phyloP scores from a whole-genome alignment of 164 flowering plant genomes.

The Vitis rotundifolia region DNA sequence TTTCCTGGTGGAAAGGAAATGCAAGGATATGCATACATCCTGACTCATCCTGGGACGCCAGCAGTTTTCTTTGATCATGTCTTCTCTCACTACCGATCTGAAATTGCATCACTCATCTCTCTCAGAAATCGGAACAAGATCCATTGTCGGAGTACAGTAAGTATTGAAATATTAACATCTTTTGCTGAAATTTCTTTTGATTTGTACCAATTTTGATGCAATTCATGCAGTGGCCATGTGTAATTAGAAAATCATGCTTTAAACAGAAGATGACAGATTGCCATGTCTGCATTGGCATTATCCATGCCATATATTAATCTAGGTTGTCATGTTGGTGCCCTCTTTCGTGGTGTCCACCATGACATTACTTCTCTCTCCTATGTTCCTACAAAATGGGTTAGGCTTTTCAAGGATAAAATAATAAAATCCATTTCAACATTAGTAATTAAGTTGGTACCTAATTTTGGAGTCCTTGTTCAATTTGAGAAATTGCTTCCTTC shows the following conservation, averaged over 20 bases:
- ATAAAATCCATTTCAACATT: too few species aligned
- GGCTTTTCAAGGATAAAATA: too few species aligned
- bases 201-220: neutral
- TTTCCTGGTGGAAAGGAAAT: constrained; percentile 96
- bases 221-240: neutral
- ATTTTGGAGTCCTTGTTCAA: too few species aligned
- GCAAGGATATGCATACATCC: constrained; percentile 98
- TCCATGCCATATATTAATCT: too few species aligned
- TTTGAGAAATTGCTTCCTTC: too few species aligned
- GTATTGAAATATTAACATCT: constrained; percentile 21
- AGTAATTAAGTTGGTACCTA: too few species aligned
- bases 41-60: constrained; percentile 99
- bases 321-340: too few species aligned
- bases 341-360: too few species aligned
- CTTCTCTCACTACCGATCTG: constrained; percentile 59
- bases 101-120: constrained; percentile 66
- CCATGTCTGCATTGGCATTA: neutral
- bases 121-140: constrained; percentile 70
- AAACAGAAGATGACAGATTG: neutral
- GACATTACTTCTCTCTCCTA: too few species aligned
- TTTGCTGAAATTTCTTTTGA: neutral
- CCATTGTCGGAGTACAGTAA: constrained; percentile 84
- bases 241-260: neutral
- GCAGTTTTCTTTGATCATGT: constrained; percentile 88
- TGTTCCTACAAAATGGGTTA: too few species aligned